Conservation (phyloP, 495 filamentous ascomycete species). For the Gamarada debralockiae region DNA sequence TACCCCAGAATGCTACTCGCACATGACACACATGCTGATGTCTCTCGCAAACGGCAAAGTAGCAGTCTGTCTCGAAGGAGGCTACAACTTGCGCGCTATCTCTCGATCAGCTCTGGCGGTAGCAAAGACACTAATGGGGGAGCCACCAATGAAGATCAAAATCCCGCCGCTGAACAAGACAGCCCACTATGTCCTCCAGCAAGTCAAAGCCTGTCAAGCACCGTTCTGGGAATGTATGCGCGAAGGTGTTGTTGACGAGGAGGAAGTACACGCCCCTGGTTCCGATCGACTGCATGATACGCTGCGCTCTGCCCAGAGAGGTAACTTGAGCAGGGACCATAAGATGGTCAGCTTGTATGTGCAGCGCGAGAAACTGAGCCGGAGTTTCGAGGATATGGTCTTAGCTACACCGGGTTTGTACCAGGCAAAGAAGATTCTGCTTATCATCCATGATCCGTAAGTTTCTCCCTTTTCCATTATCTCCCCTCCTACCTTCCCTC, state of each 20-base stretch:
- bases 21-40: constrained; percentile 99
- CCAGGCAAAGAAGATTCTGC: constrained; percentile 48
- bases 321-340: constrained; percentile 62
- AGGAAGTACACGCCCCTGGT: constrained; percentile 31
- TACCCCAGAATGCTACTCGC: constrained; percentile 84
- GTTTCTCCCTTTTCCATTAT: constrained; percentile 24
- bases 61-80: constrained; percentile 89
- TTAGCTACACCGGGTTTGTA: constrained; percentile 60
- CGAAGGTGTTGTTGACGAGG: constrained; percentile 41
- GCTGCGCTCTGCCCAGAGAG: constrained; percentile 68
- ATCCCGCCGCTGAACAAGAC: constrained; percentile 44
- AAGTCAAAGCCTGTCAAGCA: constrained; percentile 48
- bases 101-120: constrained; percentile 89
- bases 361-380: constrained; percentile 62
- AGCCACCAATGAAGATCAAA: constrained; percentile 72
- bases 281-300: constrained; percentile 54
- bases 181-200: constrained; percentile 44
- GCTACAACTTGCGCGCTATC: constrained; percentile 91
- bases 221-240: constrained; percentile 61
- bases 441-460: constrained; percentile 83
- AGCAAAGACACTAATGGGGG: constrained; percentile 88
- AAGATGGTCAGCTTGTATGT: constrained; percentile 74
- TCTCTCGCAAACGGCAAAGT: constrained; percentile 87
- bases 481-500: not conserved
- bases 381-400: constrained; percentile 84